Evolutionary conservation across 2,329 filamentous ascomycete genomes (phyloP).

Genomic region (Cadophora sp.): DNA sequence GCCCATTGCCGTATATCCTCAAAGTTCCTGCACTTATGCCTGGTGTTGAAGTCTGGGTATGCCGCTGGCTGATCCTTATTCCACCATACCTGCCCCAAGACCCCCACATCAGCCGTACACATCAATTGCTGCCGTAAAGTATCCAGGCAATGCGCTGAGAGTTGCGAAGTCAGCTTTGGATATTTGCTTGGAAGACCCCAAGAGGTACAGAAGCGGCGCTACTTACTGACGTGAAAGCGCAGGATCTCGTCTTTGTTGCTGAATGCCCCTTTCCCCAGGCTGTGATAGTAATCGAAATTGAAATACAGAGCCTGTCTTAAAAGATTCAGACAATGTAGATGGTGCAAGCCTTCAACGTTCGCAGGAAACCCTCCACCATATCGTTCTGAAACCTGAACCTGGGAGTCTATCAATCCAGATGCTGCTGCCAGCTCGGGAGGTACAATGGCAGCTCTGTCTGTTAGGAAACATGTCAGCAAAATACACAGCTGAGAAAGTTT

Average conservation of each 20-base stretch:
- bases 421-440: slow-evolving; percentile 48
- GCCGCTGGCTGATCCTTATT: slow-evolving; percentile 45
- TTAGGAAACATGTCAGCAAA: slow-evolving; percentile 21
- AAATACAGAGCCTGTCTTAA: slow-evolving; percentile 56
- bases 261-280: slow-evolving; percentile 51
- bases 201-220: background rate
- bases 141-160: slow-evolving; percentile 58
- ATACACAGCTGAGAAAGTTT: background rate
- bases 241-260: slow-evolving; percentile 54
- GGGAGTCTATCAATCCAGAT: slow-evolving; percentile 52
- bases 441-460: slow-evolving; percentile 50
- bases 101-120: slow-evolving; percentile 57
- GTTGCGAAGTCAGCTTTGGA: background rate
- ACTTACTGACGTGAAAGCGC: slow-evolving; percentile 56
- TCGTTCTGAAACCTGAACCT: slow-evolving; percentile 54
- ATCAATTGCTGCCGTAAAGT: slow-evolving; percentile 60
- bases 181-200: background rate
- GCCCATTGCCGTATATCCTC: slow-evolving; percentile 57
- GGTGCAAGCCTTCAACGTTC: slow-evolving; percentile 53
- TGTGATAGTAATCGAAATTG: slow-evolving; percentile 57
- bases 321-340: slow-evolving; percentile 59
- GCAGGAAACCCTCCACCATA: slow-evolving; percentile 58
- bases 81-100: slow-evolving; percentile 60
- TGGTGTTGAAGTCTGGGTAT: slow-evolving; percentile 59
- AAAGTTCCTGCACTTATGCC: slow-evolving; percentile 58